Evolutionary conservation across 164 flowering plant genomes (phyloP), one percentile per base, ranked within the genome.

Genomic region (Macadamia integrifolia): DNA sequence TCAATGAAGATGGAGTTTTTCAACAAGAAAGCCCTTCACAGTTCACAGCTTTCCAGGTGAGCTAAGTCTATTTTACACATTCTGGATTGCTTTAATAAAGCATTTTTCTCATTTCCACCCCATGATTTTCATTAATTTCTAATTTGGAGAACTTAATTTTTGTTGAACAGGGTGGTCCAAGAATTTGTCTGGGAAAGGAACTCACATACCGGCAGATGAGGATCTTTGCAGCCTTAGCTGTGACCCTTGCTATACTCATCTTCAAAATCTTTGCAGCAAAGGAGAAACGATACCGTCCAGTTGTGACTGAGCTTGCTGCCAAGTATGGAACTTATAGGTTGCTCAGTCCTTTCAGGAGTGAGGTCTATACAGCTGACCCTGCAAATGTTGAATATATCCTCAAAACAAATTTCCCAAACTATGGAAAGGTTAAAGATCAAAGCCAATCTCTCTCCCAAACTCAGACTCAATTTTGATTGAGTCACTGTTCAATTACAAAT

Each of bases 21-120:
- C 76, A 61, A 65, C 83, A 69, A 30, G 87, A 88, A 71, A 84
- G 79, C 69, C 90, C 98, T 31, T 92, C 88, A 78, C 86, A 86
- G 50, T 88, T 90, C 64, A 84, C 86, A 46, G 87, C 94, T 12
- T 89, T 91, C 71, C 95, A 88, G 88, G 92, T 84, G 23, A 23
- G 23, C 23, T 0, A 23, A 23, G 23, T 23, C 23, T 23, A 23
- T 23, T 23, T 23, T 23, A 23, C 23, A 23, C 23, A 23, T 23
- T 23, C 23, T 23, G 23, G 23, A 23, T 23, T 23, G 23, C 23
- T 23, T 23, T 23, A 23, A 23, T 23, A 23, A 23, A 23, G 23
- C 23, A 23, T 23, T 23, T 23, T 23, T 23, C 23, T 23, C 23
- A 23, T 23, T 23, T 23, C 23, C 23, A 23, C 40, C 40, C 40